A percentile compares a stretch with the other conserved stretches of the same genome.
Conservation (phyloP, 2,329 filamentous ascomycete genomes). For the Monilinia fructigena region DNA sequence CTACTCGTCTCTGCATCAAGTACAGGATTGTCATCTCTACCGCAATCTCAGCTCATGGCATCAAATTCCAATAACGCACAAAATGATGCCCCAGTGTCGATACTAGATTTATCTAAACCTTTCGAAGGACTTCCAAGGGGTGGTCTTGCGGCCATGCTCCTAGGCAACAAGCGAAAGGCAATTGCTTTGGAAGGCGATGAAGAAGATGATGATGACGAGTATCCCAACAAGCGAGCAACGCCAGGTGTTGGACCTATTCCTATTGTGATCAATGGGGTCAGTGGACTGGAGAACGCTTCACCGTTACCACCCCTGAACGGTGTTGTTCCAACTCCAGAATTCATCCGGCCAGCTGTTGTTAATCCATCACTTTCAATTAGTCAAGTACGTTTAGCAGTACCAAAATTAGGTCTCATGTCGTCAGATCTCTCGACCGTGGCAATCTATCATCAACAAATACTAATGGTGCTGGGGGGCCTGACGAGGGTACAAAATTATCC, state of each 20-base stretch:
- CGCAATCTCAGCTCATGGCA: conserved; percentile 83
- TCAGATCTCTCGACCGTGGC: conserved; percentile 74
- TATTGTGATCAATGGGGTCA: conserved; percentile 72
- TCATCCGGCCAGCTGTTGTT: conserved; percentile 80
- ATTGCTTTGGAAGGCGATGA: conserved; percentile 56
- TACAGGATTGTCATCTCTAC: conserved; percentile 81
- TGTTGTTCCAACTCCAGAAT: conserved; percentile 71
- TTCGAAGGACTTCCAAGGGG: conserved; percentile 91
- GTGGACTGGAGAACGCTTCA: conserved; percentile 76
- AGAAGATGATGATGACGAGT: conserved; percentile 63
- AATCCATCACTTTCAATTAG: conserved; percentile 80
- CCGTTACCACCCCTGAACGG: conserved; percentile 59
- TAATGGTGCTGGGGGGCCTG: conserved; percentile 45
- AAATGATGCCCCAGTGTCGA: conserved; percentile 73
- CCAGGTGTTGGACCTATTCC: conserved; percentile 65
- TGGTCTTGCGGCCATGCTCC: conserved; percentile 77
- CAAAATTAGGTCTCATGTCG: conserved; percentile 77
- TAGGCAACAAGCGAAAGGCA: conserved; percentile 91
- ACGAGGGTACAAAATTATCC: conserved; percentile 61
- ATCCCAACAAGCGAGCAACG: conserved; percentile 58
- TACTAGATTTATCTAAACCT: conserved; percentile 87
- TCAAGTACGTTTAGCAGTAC: conserved; percentile 82
- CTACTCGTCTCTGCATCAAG: conserved; percentile 88
- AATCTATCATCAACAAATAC: conserved; percentile 44
- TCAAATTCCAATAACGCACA: conserved; percentile 65